These are phyloP conservation scores for Talaromyces sp. DNA, from an alignment of 2,329 filamentous ascomycete genomes.

Conservation along the genomic window DNA sequence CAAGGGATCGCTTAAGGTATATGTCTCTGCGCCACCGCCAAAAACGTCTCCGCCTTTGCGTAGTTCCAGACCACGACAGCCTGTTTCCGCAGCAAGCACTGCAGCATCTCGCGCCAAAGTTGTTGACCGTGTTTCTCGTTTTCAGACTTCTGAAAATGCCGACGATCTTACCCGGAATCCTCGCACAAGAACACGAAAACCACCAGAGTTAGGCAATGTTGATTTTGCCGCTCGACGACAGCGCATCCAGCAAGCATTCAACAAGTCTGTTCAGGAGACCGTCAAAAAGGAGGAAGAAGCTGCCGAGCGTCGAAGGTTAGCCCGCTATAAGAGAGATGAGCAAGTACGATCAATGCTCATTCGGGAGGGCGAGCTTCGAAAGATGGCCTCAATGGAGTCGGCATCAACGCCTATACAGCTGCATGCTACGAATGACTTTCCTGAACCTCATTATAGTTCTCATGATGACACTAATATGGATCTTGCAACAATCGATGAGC, in stretches of 20 bases:
- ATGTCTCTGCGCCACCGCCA: conserved; percentile 66
- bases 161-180: conserved; percentile 31
- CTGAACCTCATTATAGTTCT: neutral
- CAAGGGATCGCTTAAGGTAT: conserved; percentile 64
- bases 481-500: neutral
- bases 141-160: conserved; percentile 36
- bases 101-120: conserved; percentile 65
- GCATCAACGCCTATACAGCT: conserved; percentile 10
- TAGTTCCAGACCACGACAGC: conserved; percentile 76
- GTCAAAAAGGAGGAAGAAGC: conserved; percentile 55
- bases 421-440: neutral
- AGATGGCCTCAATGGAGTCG: conserved; percentile 18
- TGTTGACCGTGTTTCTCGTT: conserved; percentile 53
- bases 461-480: neutral
- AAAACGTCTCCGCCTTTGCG: conserved; percentile 75
- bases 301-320: conserved; percentile 47
- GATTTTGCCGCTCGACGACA: conserved; percentile 81
- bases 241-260: conserved; percentile 80
- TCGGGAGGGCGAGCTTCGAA: conserved; percentile 24
- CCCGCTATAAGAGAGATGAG: conserved; percentile 46
- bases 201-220: conserved; percentile 67
- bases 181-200: conserved; percentile 40
- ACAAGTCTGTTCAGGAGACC: conserved; percentile 72
- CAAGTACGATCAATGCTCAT: conserved; percentile 39
- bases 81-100: conserved; percentile 72